A percentile compares a stretch with the other conserved stretches of the same genome.
phyloP scores from a whole-genome alignment of 306 rosid genomes.

The Citrullus mucosospermus region DNA sequence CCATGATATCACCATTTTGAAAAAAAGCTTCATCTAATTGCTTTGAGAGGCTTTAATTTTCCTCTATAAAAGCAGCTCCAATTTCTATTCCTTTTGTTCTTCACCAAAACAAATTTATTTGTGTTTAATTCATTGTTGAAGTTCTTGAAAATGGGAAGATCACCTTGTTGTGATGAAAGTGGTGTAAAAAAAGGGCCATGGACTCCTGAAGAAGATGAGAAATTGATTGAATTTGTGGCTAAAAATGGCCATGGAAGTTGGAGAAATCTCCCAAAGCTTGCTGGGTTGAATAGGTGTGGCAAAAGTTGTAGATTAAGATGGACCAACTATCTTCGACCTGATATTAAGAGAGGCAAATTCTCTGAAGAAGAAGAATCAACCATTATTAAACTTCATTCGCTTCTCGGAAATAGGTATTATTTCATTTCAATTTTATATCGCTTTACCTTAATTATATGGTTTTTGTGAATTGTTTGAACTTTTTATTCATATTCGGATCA shows the following conservation, averaged over 20 bases:
- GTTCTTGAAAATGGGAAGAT: constrained; percentile 43
- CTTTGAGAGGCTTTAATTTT: neutral
- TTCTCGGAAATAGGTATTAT: constrained; percentile 64
- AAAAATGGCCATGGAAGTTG: constrained; percentile 70
- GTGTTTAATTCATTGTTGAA: neutral
- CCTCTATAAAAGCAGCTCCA: neutral
- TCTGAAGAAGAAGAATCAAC: constrained; percentile 50
- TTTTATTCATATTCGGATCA: too few species aligned
- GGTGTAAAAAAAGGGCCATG: constrained; percentile 90
- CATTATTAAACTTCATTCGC: constrained; percentile 72
- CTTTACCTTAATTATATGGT: too few species aligned
- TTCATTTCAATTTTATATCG: neutral
- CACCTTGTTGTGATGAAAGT: constrained; percentile 55
- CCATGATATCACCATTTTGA: constrained; percentile 28
- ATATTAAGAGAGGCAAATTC: constrained; percentile 83
- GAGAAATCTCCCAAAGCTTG: constrained; percentile 68
- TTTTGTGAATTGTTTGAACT: too few species aligned
- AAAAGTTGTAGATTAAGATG: constrained; percentile 87
- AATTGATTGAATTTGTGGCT: constrained; percentile 37
- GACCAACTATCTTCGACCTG: constrained; percentile 80
- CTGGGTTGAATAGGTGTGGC: constrained; percentile 83
- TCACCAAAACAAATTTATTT: neutral
- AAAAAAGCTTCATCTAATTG: neutral
- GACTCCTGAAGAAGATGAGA: constrained; percentile 85
- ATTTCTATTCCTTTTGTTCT: neutral